Percentiles rank a stretch among this genome's conserved stretches.
These are phyloP conservation scores for Allium sativum DNA, from an alignment of 106 monocot genomes.

Conservation along the genomic window DNA sequence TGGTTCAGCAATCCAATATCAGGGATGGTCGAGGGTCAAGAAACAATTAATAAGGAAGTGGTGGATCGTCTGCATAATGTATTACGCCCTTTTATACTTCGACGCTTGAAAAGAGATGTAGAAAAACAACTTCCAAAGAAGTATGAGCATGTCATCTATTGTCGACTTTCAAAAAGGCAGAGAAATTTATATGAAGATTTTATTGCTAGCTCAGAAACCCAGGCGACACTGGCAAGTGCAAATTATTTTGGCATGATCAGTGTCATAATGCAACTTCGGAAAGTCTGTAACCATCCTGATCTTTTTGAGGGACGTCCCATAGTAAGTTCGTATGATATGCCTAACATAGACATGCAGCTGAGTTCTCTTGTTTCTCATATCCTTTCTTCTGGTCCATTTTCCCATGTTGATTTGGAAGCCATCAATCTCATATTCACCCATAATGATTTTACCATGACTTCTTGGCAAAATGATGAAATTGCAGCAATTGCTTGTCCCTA, in stretches of 20 bases:
- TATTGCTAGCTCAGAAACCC: conserved; percentile 95
- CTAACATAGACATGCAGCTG: conserved; percentile 72
- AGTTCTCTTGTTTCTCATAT: conserved; percentile 54
- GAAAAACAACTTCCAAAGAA: conserved; percentile 96
- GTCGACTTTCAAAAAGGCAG: conserved; percentile 83
- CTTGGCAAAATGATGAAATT: conserved; percentile 82
- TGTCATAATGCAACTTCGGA: conserved; percentile 98
- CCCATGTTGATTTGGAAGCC: conserved; percentile 50
- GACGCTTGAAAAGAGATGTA: conserved; percentile 90
- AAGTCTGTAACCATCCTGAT: conserved; percentile 99
- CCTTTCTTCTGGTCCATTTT: conserved; percentile 52
- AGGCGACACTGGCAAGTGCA: conserved; percentile 81
- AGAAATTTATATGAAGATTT: conserved; percentile 98
- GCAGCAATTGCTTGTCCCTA: conserved; percentile 18
- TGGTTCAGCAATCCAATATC: conserved; percentile 99
- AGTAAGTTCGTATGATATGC: conserved; percentile 91
- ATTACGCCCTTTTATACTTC: conserved; percentile 92
- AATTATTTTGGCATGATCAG: conserved; percentile 99
- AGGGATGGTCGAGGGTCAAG: conserved; percentile 99
- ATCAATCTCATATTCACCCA: conserved; percentile 75
- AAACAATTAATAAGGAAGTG: conserved; percentile 95
- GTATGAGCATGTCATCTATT: conserved; percentile 86
- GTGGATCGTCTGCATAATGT: conserved; percentile 97
- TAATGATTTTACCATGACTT: conserved; percentile 59
- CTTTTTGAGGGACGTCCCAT: conserved; percentile 98